A percentile compares a stretch with the other conserved stretches of the same genome.
phyloP scores from a whole-genome alignment of 108 stramenopile species.

The Pseudonitzschia delicatissima region DNA sequence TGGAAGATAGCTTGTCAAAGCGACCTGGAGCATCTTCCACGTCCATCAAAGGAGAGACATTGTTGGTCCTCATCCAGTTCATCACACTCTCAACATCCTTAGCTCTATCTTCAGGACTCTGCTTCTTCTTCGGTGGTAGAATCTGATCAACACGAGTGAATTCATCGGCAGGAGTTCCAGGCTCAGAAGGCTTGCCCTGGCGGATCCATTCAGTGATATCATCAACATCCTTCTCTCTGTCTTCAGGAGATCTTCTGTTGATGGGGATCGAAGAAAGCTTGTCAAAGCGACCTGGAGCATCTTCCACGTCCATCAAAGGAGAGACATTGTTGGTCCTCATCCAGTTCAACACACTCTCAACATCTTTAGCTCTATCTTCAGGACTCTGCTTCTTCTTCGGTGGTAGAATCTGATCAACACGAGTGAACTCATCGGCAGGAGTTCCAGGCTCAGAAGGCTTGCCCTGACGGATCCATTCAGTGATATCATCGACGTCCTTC shows the following conservation, averaged over 20 bases:
- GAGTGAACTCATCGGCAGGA: constrained; percentile 5
- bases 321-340: constrained; percentile 20
- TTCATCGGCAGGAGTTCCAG: constrained; percentile 6
- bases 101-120: constrained; percentile 23
- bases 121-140: constrained; percentile 22
- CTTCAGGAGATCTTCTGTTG: constrained; percentile 19
- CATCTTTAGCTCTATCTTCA: constrained; percentile 22
- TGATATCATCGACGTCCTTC: constrained; percentile 20
- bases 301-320: not conserved
- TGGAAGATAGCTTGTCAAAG: constrained; percentile 12
- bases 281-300: constrained; percentile 16
- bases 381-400: constrained; percentile 15
- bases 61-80: constrained; percentile 18
- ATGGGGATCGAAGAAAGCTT: constrained; percentile 20
- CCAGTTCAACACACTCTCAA: constrained; percentile 10
- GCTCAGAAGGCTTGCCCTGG: constrained; percentile 6
- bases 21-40: not conserved
- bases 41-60: constrained; percentile 1
- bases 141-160: constrained; percentile 17
- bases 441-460: not conserved
- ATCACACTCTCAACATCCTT: constrained; percentile 10
- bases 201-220: constrained; percentile 30
- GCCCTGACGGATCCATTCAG: constrained; percentile 21
- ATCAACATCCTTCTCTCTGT: constrained; percentile 19
- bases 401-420: constrained; percentile 27